These are phyloP conservation scores for Vitis rotundifolia DNA, from an alignment of 164 flowering plant species.

Conservation along the genomic window DNA sequence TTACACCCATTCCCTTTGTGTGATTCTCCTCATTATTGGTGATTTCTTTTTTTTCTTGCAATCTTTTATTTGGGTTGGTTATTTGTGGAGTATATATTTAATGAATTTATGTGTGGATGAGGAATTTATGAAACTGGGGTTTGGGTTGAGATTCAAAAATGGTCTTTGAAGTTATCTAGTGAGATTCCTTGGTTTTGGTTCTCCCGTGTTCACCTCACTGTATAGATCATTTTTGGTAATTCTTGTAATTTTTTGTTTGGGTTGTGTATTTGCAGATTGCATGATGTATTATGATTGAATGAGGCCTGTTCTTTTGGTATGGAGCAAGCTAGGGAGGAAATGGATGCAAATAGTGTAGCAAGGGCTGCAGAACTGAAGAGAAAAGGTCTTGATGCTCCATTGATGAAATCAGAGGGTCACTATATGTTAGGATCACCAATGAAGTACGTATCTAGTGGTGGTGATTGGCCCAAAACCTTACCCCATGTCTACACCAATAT, in stretches of 20 bases:
- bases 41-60: no score
- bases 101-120: no score
- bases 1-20: no score
- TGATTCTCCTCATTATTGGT: no score
- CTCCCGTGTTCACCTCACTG: no score
- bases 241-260: neutral
- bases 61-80: no score
- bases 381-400: slow-evolving; percentile 6
- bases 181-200: no score
- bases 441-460: neutral
- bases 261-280: neutral
- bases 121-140: no score
- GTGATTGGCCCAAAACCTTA: slow-evolving; percentile 7
- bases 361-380: neutral
- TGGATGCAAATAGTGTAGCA: slow-evolving; percentile 5
- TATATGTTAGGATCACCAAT: slow-evolving; percentile 5
- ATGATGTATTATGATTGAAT: neutral
- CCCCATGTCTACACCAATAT: slow-evolving; percentile 3
- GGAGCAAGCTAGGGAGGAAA: slow-evolving; percentile 9
- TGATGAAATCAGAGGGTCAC: slow-evolving; percentile 3
- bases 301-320: slow-evolving; percentile 7
- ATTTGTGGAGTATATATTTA: no score
- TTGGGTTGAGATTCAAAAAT: no score
- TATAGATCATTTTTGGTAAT: neutral
- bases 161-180: no score